phyloP scores from a whole-genome alignment of 495 filamentous ascomycete species.

The Ramalina intermedia region DNA sequence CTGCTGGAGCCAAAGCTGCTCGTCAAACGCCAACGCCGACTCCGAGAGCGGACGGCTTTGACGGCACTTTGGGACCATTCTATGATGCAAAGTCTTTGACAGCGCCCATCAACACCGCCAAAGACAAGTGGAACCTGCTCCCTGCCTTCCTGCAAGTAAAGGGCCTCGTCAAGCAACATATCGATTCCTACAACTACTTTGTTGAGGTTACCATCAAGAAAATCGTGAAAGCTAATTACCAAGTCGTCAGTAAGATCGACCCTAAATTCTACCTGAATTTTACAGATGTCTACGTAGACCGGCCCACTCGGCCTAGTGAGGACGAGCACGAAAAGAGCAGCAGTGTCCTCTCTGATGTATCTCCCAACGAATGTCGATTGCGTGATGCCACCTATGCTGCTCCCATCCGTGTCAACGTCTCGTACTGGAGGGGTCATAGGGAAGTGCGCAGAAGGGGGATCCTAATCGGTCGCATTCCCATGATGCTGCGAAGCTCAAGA shows the following conservation, averaged over 20 bases:
- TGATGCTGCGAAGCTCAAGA: conserved; percentile 93
- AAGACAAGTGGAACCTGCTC: conserved; percentile 91
- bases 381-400: conserved; percentile 94
- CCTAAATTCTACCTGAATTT: conserved; percentile 70
- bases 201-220: conserved; percentile 90
- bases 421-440: conserved; percentile 63
- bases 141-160: conserved; percentile 97
- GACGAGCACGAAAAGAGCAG: conserved; percentile 20
- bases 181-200: conserved; percentile 97
- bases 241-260: conserved; percentile 77
- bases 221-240: conserved; percentile 78
- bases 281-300: conserved; percentile 71
- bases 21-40: too few species aligned
- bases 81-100: conserved; percentile 90
- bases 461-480: conserved; percentile 75
- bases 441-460: conserved; percentile 55
- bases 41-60: conserved; percentile 34
- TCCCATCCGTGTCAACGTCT: conserved; percentile 76
- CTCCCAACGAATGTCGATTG: conserved; percentile 87
- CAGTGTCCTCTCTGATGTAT: conserved; percentile 38
- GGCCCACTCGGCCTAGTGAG: conserved; percentile 63
- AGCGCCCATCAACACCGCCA: conserved; percentile 83
- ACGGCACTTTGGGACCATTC: conserved; percentile 84
- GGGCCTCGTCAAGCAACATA: conserved; percentile 89
- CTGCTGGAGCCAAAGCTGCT: too few species aligned